Percentiles rank a stretch among this genome's conserved stretches.
Evolutionary conservation across 1,284 basidiomycete species (phyloP).

Genomic region (Tilletia caries): DNA sequence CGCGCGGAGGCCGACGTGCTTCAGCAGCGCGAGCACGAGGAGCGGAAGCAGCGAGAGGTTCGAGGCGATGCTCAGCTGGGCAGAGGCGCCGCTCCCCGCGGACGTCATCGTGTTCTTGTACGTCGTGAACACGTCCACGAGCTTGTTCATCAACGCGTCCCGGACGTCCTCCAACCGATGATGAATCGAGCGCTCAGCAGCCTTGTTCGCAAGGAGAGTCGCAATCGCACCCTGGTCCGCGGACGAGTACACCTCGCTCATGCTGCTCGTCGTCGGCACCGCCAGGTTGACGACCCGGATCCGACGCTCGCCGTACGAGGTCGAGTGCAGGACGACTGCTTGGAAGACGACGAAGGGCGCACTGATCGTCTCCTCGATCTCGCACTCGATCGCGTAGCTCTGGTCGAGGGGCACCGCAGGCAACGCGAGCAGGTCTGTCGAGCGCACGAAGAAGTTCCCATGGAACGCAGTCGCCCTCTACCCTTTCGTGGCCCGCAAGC

Average conservation of each 20-base stretch:
- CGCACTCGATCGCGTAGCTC: slow-evolving; percentile 92
- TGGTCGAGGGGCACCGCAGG: slow-evolving; percentile 95
- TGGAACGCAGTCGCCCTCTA: slow-evolving; percentile 97
- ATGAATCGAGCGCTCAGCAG: slow-evolving; percentile 85
- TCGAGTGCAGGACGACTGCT: slow-evolving; percentile 92
- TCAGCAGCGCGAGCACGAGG: slow-evolving; percentile 80
- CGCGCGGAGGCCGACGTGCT: slow-evolving; percentile 92
- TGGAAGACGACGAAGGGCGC: slow-evolving; percentile 92
- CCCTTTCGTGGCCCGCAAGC: slow-evolving; percentile 79
- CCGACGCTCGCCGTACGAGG: slow-evolving; percentile 90
- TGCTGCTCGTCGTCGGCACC: slow-evolving; percentile 83
- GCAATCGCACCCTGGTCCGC: slow-evolving; percentile 91
- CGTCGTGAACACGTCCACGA: slow-evolving; percentile 82
- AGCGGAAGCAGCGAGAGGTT: slow-evolving; percentile 93
- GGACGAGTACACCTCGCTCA: slow-evolving; percentile 90
- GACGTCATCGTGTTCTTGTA: slow-evolving; percentile 98
- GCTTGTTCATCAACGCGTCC: slow-evolving; percentile 82
- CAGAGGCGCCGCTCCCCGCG: slow-evolving; percentile 83
- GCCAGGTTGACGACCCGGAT: slow-evolving; percentile 93
- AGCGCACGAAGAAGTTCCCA: slow-evolving; percentile 98
- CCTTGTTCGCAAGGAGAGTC: slow-evolving; percentile 89
- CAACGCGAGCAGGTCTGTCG: slow-evolving; percentile 92
- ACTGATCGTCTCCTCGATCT: slow-evolving; percentile 93
- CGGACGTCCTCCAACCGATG: slow-evolving; percentile 85
- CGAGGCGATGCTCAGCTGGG: slow-evolving; percentile 85